A percentile compares a stretch with the other conserved stretches of the same genome.
phyloP scores from a whole-genome alignment of 1,284 basidiomycete genomes.

The Ceratobasidium sp. region DNA sequence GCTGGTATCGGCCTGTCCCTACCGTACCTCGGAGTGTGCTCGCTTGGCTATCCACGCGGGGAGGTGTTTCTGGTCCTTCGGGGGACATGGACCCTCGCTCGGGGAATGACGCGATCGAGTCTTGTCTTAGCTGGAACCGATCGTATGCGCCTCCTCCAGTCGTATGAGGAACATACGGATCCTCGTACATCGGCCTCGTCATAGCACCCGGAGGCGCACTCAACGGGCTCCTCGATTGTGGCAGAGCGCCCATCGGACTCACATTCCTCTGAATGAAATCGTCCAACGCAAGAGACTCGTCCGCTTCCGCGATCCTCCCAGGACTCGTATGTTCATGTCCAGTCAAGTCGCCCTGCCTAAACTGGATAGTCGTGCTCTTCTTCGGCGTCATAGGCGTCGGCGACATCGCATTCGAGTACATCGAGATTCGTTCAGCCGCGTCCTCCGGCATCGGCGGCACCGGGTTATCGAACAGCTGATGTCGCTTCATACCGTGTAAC shows the following conservation, averaged over 20 bases:
- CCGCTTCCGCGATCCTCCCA: neutral
- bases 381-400: conserved; percentile 14
- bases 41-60: conserved; percentile 19
- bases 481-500: conserved; percentile 59
- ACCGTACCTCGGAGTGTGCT: conserved; percentile 49
- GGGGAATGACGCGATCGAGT: conserved; percentile 22
- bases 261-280: conserved; percentile 31
- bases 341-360: conserved; percentile 76
- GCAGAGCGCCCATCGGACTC: neutral
- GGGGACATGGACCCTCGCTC: conserved; percentile 46
- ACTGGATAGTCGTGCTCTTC: conserved; percentile 76
- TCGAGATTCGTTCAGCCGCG: conserved; percentile 54
- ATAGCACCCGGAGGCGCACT: neutral
- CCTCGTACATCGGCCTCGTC: conserved; percentile 52
- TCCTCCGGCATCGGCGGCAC: conserved; percentile 56
- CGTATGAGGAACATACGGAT: conserved; percentile 55
- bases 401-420: conserved; percentile 44
- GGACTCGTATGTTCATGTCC: conserved; percentile 30
- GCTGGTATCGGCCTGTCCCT: conserved; percentile 52
- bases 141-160: conserved; percentile 51
- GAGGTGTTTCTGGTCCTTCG: conserved; percentile 49
- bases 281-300: conserved; percentile 19
- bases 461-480: conserved; percentile 85
- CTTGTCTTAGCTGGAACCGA: conserved; percentile 16
- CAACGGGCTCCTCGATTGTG: neutral